Percentiles rank a stretch among this genome's conserved stretches.
phyloP scores from a whole-genome alignment of 306 rosid species.

The Dalbergia oliveri region DNA sequence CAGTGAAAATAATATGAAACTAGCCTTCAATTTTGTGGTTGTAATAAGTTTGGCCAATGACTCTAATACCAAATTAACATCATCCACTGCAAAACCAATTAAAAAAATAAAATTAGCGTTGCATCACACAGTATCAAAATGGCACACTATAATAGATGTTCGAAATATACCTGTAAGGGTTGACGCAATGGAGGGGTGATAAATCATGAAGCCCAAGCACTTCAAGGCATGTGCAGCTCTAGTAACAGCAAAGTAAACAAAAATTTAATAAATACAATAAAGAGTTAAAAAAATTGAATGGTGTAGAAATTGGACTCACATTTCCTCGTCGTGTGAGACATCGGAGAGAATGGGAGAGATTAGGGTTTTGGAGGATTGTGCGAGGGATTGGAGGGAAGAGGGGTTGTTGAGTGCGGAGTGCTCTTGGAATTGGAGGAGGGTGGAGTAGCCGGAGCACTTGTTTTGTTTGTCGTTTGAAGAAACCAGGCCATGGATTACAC shows the following conservation, averaged over 20 bases:
- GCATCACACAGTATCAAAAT: neutral
- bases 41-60: constrained; percentile 66
- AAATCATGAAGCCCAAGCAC: constrained; percentile 88
- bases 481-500: constrained; percentile 57
- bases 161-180: constrained; percentile 55
- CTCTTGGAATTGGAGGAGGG: constrained; percentile 72
- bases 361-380: constrained; percentile 48
- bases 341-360: constrained; percentile 57
- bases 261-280: neutral
- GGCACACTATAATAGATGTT: neutral
- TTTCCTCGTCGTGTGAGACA: constrained; percentile 63
- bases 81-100: constrained; percentile 59
- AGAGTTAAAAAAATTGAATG: neutral
- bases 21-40: constrained; percentile 76
- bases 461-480: constrained; percentile 51
- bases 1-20: constrained; percentile 12
- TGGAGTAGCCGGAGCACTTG: constrained; percentile 69
- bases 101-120: neutral
- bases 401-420: constrained; percentile 50
- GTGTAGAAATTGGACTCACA: constrained; percentile 49
- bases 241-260: neutral
- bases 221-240: constrained; percentile 84
- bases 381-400: constrained; percentile 61
- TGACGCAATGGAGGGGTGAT: constrained; percentile 67
- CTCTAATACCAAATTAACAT: constrained; percentile 59